phyloP scores from a whole-genome alignment of 2,329 filamentous ascomycete species.

The Cladophialophora yegresii region DNA sequence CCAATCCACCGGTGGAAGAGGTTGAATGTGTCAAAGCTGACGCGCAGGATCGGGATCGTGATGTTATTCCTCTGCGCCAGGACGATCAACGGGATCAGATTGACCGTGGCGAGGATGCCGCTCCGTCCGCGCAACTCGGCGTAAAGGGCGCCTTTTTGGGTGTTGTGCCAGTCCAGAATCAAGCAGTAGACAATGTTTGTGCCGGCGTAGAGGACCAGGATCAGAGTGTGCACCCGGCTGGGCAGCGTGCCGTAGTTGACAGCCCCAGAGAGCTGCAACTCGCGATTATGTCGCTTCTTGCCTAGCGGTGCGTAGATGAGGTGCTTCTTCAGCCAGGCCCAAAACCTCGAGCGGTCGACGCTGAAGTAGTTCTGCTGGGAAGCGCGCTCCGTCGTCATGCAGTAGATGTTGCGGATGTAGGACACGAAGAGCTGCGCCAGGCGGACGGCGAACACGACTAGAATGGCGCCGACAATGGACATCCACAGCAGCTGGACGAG shows the following conservation, averaged over 20 bases:
- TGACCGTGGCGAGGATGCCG: slow-evolving; percentile 79
- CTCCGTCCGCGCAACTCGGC: slow-evolving; percentile 84
- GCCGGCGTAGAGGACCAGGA: slow-evolving; percentile 67
- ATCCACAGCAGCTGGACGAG: slow-evolving; percentile 40
- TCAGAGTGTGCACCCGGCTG: slow-evolving; percentile 72
- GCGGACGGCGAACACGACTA: slow-evolving; percentile 45
- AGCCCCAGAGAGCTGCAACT: slow-evolving; percentile 67
- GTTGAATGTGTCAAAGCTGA: slow-evolving; percentile 97
- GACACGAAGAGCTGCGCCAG: slow-evolving; percentile 48
- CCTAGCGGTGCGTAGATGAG: slow-evolving; percentile 66
- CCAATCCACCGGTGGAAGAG: slow-evolving; percentile 83
- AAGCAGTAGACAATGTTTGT: slow-evolving; percentile 75
- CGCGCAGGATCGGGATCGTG: slow-evolving; percentile 74
- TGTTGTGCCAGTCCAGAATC: slow-evolving; percentile 48
- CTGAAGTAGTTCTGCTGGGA: slow-evolving; percentile 51
- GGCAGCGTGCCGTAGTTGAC: slow-evolving; percentile 76
- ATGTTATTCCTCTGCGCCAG: slow-evolving; percentile 93
- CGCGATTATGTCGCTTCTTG: slow-evolving; percentile 73
- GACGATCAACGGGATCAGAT: slow-evolving; percentile 88
- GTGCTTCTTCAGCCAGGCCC: slow-evolving; percentile 51
- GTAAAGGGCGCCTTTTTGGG: slow-evolving; percentile 58
- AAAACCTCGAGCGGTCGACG: slow-evolving; percentile 45
- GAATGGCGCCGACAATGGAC: slow-evolving; percentile 40
- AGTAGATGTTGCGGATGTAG: slow-evolving; percentile 49
- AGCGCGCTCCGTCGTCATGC: slow-evolving; percentile 41